Evolutionary conservation across 1,284 basidiomycete species (phyloP), one percentile per base, ranked within the genome.

Genomic region (Ustilago nuda): DNA sequence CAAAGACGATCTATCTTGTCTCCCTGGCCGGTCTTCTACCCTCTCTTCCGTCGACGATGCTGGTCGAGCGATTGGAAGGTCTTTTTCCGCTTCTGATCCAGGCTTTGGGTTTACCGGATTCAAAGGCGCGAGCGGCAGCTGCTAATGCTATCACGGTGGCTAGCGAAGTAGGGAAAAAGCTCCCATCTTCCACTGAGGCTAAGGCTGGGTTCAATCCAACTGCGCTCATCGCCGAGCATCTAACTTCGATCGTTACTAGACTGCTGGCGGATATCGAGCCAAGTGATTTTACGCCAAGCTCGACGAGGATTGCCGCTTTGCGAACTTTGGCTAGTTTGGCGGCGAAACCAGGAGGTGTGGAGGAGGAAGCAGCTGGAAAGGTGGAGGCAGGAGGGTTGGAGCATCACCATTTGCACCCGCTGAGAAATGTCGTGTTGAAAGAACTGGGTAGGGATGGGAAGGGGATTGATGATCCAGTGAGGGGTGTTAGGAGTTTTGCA

Each of bases 11-110:
- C 2, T 92, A 93, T 84, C 90, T 99, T 6, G 91, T 94, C 23
- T 93, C 94, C 1, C 89, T 99, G 15, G 91, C 93, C 0, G 91
- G 92, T 8, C 88, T 98, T 8, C 90, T 98, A 64, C 92, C 91
- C 56, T 89, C 92, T 8, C 89, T 94, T 15, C 94, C 95, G 0
- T 92, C 92, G 68, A 89, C 91, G 1, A 60, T 69, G 63, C 37
- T 76, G 11, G 51, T 61, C 12, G 65, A 72, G 15, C 54, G 58
- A 5, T 57, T 81, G 27, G 30, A 36, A 1, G 82, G 96, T 92
- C 89, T 98, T 15, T 90, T 98, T 76, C 95, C 96, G 0, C 88
- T 98, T 17, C 89, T 99, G 1, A 88, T 99, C 53, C 93, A 93
- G 23, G 92, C 93, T 2, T 89, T 99, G 8, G 90, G 92, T 43